phyloP scores from a whole-genome alignment of 2,329 filamentous ascomycete species.

The Stemphylium vesicarium region DNA sequence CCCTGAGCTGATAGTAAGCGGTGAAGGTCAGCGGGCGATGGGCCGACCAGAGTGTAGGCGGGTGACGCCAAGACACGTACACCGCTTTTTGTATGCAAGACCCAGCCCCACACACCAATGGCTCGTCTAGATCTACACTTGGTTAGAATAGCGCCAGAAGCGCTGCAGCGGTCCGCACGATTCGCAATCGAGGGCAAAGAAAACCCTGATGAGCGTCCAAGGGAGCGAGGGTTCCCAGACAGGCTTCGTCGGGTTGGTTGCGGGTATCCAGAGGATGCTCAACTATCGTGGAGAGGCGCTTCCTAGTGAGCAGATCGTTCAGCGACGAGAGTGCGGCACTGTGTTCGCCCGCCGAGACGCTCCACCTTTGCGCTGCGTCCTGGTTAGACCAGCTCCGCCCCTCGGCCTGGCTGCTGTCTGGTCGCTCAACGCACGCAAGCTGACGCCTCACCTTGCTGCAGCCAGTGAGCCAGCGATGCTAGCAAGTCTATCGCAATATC shows the following conservation, averaged over 20 bases:
- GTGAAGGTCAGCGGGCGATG: slow-evolving; percentile 35
- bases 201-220: slow-evolving; percentile 23
- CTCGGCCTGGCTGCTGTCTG: slow-evolving; percentile 6
- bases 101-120: slow-evolving; percentile 19
- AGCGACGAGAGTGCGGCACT: slow-evolving; percentile 19
- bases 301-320: slow-evolving; percentile 10
- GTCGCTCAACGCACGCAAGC: slow-evolving; percentile 16
- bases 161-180: slow-evolving; percentile 38
- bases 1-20: slow-evolving; percentile 42
- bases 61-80: slow-evolving; percentile 18
- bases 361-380: slow-evolving; percentile 13
- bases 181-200: slow-evolving; percentile 25
- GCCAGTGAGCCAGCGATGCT: slow-evolving; percentile 22
- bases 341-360: slow-evolving; percentile 28
- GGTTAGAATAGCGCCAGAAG: slow-evolving; percentile 32
- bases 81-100: slow-evolving; percentile 19
- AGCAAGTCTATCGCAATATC: slow-evolving; percentile 26
- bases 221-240: slow-evolving; percentile 25
- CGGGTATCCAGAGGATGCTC: slow-evolving; percentile 7
- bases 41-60: slow-evolving; percentile 19
- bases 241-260: slow-evolving; percentile 8
- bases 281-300: slow-evolving; percentile 12
- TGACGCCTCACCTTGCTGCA: slow-evolving; percentile 27
- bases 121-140: slow-evolving; percentile 17
- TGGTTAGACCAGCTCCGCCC: slow-evolving; percentile 10